Conservation (phyloP, 169 alveolate genomes). For the Plasmodium gaboni region DNA sequence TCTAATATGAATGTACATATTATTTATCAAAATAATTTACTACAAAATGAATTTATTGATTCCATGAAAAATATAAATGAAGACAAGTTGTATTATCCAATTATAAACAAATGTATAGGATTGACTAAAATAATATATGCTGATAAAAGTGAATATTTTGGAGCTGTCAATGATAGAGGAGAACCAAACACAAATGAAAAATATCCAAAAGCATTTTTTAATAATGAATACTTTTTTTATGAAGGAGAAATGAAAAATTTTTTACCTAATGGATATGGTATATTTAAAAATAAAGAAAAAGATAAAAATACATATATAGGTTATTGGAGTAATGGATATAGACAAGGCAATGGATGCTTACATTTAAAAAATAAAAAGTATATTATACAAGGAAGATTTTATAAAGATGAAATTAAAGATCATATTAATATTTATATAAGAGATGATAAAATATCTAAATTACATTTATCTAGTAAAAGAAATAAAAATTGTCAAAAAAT, state of each 20-base stretch:
- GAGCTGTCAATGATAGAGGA: constrained; percentile 67
- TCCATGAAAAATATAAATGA: constrained; percentile 62
- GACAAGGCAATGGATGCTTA: constrained; percentile 72
- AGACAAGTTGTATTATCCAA: constrained; percentile 53
- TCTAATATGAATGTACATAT: not conserved
- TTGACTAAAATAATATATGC: constrained; percentile 72
- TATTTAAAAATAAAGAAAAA: constrained; percentile 71
- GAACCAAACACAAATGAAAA: constrained; percentile 69
- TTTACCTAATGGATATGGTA: constrained; percentile 75
- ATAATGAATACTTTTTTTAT: constrained; percentile 52
- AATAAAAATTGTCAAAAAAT: constrained; percentile 42
- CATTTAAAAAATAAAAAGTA: constrained; percentile 60
- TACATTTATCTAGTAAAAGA: constrained; percentile 27
- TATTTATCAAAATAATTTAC: constrained; percentile 10
- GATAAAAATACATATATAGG: constrained; percentile 68
- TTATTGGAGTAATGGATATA: constrained; percentile 75
- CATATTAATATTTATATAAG: constrained; percentile 42
- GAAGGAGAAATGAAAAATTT: constrained; percentile 76
- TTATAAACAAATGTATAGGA: constrained; percentile 43
- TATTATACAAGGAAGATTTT: constrained; percentile 59
- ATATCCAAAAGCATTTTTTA: constrained; percentile 72
- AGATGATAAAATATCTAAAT: constrained; percentile 70
- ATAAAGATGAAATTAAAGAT: constrained; percentile 59
- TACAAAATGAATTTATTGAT: constrained; percentile 45
- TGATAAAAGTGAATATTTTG: constrained; percentile 75